These are phyloP conservation scores for Tolypocladium inflatum DNA, from an alignment of 2,329 filamentous ascomycete genomes.

Conservation along the genomic window DNA sequence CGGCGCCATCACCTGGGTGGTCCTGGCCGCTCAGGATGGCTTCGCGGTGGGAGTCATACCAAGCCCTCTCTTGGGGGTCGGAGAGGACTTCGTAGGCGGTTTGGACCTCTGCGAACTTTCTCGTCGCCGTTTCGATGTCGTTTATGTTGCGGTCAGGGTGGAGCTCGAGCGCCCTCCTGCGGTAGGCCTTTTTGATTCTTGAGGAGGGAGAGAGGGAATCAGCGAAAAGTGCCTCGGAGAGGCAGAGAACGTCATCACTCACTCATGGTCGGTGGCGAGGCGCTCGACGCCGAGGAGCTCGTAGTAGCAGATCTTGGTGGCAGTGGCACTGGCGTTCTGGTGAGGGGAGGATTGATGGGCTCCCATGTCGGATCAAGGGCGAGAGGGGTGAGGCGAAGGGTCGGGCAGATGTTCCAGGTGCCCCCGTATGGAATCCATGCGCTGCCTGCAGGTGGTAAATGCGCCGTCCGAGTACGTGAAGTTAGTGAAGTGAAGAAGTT, in stretches of 20 bases:
- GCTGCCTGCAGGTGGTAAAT: not conserved
- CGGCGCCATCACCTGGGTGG: slow-evolving; percentile 29
- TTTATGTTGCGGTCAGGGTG: slow-evolving; percentile 92
- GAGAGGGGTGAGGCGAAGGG: not conserved
- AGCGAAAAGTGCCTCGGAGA: not conserved
- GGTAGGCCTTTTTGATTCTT: slow-evolving; percentile 89
- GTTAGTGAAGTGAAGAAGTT: not conserved
- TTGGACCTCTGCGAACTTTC: slow-evolving; percentile 83
- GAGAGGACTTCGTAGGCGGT: slow-evolving; percentile 93
- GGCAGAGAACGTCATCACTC: slow-evolving; percentile 15
- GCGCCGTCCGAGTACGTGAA: too few species aligned
- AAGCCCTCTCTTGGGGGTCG: slow-evolving; percentile 88
- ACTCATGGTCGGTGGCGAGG: slow-evolving; percentile 74
- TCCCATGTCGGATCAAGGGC: slow-evolving; percentile 30
- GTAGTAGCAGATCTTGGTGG: slow-evolving; percentile 72
- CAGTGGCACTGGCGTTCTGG: slow-evolving; percentile 14
- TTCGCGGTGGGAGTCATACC: slow-evolving; percentile 93
- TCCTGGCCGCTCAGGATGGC: slow-evolving; percentile 66
- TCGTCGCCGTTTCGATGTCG: slow-evolving; percentile 74
- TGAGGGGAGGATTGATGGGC: slow-evolving; percentile 41
- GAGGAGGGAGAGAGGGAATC: not conserved
- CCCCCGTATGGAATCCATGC: not conserved
- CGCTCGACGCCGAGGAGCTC: slow-evolving; percentile 68
- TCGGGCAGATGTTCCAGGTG: not conserved
- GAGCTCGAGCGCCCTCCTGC: slow-evolving; percentile 79